Percentiles rank a stretch among this genome's conserved stretches.
Conservation (phyloP, 148 eudicot species). For the Linanthus parryae region DNA sequence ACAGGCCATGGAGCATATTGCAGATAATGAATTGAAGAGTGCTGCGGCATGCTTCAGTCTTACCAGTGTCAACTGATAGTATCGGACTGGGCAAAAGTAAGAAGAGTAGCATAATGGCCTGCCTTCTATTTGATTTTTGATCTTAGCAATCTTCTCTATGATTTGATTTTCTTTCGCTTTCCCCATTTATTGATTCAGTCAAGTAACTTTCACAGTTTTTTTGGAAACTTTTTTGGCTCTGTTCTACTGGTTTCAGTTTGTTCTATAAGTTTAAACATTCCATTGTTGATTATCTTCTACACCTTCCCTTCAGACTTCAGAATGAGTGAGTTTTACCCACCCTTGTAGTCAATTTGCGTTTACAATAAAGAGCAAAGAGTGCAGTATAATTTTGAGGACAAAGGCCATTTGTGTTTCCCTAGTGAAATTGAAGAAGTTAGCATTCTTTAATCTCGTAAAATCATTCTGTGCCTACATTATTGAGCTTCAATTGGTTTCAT, state of each 20-base stretch:
- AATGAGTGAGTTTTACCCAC: neutral
- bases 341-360: neutral
- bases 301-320: neutral
- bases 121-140: slow-evolving; percentile 4
- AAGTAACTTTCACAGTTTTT: neutral
- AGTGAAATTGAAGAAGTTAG: neutral
- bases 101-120: slow-evolving; percentile 12
- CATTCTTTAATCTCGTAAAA: neutral
- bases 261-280: neutral
- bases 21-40: slow-evolving; percentile 60
- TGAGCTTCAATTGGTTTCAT: neutral
- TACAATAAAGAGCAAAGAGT: neutral
- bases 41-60: slow-evolving; percentile 73
- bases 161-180: neutral
- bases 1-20: slow-evolving; percentile 45
- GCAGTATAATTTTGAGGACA: neutral
- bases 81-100: too few relatives aligned
- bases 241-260: neutral
- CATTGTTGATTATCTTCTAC: neutral
- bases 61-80: slow-evolving; percentile 63
- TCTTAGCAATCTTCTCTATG: too few relatives aligned
- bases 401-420: neutral
- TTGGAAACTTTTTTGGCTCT: neutral
- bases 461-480: neutral
- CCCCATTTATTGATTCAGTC: neutral